phyloP scores from a whole-genome alignment of 1,139 yeast species.

The Hansenula sp. region DNA sequence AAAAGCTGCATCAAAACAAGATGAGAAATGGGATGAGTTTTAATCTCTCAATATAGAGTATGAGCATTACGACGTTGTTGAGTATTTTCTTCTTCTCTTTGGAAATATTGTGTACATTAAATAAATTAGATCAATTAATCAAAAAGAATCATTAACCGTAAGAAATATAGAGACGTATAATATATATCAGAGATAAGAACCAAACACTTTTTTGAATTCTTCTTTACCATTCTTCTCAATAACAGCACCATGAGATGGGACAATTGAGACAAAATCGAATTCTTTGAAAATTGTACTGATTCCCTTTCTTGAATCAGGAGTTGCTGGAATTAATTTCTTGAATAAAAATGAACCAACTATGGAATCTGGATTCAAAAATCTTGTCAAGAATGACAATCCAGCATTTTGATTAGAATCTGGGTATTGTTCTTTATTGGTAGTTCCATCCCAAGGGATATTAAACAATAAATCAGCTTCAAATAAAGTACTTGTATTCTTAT shows the following conservation, averaged over 20 bases:
- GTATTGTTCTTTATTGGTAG: conserved; percentile 40
- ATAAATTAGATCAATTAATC: background rate
- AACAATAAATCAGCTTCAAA: conserved; percentile 56
- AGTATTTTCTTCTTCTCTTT: too few relatives aligned
- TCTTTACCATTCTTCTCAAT: conserved; percentile 41
- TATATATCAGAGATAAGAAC: conserved; percentile 9
- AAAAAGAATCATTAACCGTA: too few relatives aligned
- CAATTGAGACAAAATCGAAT: conserved; percentile 48
- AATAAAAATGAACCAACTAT: conserved; percentile 33
- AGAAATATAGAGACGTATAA: too few relatives aligned
- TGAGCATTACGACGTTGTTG: background rate
- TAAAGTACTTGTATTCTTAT: conserved; percentile 41
- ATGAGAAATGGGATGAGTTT: conserved; percentile 43
- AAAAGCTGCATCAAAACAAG: conserved; percentile 32
- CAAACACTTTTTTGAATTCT: conserved; percentile 14
- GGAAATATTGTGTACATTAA: background rate
- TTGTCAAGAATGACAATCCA: conserved; percentile 37
- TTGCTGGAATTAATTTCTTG: conserved; percentile 23
- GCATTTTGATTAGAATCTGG: conserved; percentile 38
- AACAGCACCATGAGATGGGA: conserved; percentile 58
- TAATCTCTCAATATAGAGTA: too few relatives aligned
- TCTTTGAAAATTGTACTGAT: conserved; percentile 30
- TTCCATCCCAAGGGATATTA: conserved; percentile 33
- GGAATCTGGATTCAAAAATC: conserved; percentile 37
- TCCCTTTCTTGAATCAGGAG: conserved; percentile 23